phyloP scores from a whole-genome alignment of 2,329 filamentous ascomycete species.

The Neofusicoccum sp. region DNA sequence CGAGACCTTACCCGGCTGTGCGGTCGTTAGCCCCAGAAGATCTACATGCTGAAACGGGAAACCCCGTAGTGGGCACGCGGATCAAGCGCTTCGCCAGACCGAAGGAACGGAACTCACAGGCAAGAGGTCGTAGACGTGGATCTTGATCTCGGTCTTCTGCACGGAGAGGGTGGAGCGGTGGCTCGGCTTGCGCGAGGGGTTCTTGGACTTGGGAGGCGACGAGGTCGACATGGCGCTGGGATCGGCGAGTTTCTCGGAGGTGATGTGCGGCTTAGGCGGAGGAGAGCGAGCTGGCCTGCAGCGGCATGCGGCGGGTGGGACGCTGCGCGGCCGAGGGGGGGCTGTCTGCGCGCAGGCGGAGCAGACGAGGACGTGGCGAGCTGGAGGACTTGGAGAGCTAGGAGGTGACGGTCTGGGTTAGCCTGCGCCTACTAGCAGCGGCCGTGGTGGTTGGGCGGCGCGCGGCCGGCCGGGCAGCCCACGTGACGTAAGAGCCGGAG shows the following conservation, averaged over 20 bases:
- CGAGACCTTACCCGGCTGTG: constrained; percentile 69
- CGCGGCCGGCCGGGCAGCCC: not conserved
- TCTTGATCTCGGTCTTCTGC: constrained; percentile 70
- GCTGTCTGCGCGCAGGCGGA: not conserved
- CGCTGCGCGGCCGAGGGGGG: not conserved
- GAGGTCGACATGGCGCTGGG: constrained; percentile 11
- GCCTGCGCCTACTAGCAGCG: not conserved
- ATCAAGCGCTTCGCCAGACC: not conserved
- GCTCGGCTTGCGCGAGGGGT: constrained; percentile 26
- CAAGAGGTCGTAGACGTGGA: constrained; percentile 76
- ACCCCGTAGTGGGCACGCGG: not conserved
- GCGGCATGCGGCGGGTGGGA: not conserved
- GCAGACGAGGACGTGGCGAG: not conserved
- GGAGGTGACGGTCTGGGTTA: constrained; percentile 15
- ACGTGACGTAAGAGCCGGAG: constrained; percentile 12
- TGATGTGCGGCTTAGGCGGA: constrained; percentile 14
- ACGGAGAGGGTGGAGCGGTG: constrained; percentile 68
- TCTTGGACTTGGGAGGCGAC: constrained; percentile 26
- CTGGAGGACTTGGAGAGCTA: not conserved
- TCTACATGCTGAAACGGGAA: constrained; percentile 11
- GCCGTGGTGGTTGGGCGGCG: constrained; percentile 16
- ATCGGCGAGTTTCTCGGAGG: constrained; percentile 15
- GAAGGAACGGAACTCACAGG: constrained; percentile 50
- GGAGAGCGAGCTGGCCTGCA: not conserved
- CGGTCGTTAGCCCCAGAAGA: not conserved